Conservation (phyloP, 1,284 basidiomycete genomes). For the Rhodotorula sp. region DNA sequence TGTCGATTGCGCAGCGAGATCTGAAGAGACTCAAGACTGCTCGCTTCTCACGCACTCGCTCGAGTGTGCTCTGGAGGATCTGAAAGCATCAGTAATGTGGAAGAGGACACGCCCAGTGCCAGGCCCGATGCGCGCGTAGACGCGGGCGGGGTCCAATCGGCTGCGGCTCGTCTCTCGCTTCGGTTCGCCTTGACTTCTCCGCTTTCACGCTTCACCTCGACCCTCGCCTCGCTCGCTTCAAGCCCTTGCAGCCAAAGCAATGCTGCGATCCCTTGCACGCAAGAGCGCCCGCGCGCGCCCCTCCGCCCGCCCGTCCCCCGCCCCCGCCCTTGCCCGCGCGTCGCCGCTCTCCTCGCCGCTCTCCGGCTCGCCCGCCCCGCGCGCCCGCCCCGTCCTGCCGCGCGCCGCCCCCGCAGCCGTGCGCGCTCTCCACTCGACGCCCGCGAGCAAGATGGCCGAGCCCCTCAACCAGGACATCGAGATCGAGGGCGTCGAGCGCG, state of each 20-base stretch:
- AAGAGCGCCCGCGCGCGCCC: neutral
- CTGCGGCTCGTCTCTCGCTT: no score
- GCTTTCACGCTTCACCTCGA: neutral
- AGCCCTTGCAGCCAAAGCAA: neutral
- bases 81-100: no score
- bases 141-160: no score
- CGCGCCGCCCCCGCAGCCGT: neutral
- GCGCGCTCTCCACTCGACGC: constrained; percentile 3
- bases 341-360: neutral
- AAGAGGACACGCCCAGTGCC: no score
- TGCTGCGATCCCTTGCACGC: neutral
- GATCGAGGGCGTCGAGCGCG: constrained; percentile 62
- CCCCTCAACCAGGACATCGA: constrained; percentile 33
- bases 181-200: neutral
- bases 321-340: neutral
- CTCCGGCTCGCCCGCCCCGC: constrained; percentile 2
- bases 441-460: neutral
- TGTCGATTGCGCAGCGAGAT: no score
- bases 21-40: no score
- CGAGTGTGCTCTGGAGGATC: no score
- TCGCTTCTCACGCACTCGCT: no score
- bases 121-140: no score
- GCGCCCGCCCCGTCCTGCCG: neutral
- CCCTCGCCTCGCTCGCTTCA: neutral
- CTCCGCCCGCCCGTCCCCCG: neutral